phyloP scores from a whole-genome alignment of 192 early-diverging fungal genomes.

The Rhizoclosmatium sp. region DNA sequence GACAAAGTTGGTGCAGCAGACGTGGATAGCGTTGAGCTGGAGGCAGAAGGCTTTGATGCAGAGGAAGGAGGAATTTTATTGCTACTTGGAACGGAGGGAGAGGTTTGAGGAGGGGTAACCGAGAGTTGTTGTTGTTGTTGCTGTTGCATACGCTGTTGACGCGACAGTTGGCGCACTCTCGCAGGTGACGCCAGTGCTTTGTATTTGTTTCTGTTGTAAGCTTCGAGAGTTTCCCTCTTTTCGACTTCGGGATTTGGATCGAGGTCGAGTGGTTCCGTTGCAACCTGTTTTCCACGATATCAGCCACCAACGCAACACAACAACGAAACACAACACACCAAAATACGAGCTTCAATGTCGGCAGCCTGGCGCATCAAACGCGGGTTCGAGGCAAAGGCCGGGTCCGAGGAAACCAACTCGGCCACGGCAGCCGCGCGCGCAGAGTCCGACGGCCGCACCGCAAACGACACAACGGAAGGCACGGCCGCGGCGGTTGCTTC shows the following conservation, averaged over 20 bases:
- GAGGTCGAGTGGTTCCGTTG: slow-evolving; percentile 19
- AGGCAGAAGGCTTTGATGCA: neutral
- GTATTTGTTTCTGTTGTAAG: slow-evolving; percentile 23
- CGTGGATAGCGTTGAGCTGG: neutral
- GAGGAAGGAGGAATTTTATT: neutral
- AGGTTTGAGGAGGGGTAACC: neutral
- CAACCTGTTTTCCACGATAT: neutral
- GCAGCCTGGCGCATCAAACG: neutral
- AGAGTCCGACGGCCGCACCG: neutral
- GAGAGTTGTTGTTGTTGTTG: neutral
- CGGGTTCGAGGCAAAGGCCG: neutral
- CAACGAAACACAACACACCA: neutral
- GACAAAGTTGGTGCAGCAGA: too few species aligned
- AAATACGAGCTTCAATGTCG: slow-evolving; percentile 32
- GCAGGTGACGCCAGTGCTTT: neutral
- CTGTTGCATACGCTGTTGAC: neutral
- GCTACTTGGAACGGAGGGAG: neutral
- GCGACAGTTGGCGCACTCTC: neutral
- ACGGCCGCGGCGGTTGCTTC: neutral
- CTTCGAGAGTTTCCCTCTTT: neutral
- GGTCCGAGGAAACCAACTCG: neutral
- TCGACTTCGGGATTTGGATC: slow-evolving; percentile 26
- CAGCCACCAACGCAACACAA: neutral
- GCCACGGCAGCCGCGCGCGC: neutral
- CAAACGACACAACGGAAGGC: too few species aligned